Conservation (phyloP, 495 filamentous ascomycete genomes). For the Tetracladium marchalianum region DNA sequence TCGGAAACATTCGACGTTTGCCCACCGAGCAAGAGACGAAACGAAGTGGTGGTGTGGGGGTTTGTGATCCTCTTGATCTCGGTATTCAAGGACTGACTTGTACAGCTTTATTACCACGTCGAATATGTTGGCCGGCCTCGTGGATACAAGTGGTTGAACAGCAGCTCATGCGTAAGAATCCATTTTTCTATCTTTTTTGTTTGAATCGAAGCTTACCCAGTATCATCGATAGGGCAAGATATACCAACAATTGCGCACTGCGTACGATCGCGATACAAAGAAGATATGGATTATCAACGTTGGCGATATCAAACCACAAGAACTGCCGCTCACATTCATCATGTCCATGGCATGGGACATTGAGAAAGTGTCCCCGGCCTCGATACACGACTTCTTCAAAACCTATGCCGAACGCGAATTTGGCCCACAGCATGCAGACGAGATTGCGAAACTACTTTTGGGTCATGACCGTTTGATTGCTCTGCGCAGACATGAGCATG, state of each 20-base stretch:
- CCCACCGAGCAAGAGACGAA: conserved; percentile 48
- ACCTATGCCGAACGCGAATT: conserved; percentile 52
- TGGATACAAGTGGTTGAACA: conserved; percentile 64
- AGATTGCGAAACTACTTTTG: conserved; percentile 45
- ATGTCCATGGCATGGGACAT: conserved; percentile 56
- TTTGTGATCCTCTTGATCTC: conserved; percentile 19
- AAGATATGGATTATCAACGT: conserved; percentile 70
- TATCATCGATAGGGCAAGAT: conserved; percentile 4
- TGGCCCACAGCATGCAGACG: conserved; percentile 31
- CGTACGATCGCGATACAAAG: conserved; percentile 50
- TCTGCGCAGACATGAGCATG: conserved; percentile 57
- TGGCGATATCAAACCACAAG: conserved; percentile 60
- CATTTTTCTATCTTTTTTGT: conserved; percentile 8
- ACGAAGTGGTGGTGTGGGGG: conserved; percentile 52
- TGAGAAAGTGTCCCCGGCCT: conserved; percentile 37
- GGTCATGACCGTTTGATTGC: conserved; percentile 49
- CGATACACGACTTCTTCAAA: conserved; percentile 40
- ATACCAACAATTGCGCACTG: conserved; percentile 39
- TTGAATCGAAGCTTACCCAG: not conserved
- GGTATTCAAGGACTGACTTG: not conserved
- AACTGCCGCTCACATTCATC: conserved; percentile 55
- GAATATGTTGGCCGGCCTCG: conserved; percentile 59
- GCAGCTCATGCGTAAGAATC: conserved; percentile 51
- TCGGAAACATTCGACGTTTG: conserved; percentile 57
- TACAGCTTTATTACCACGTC: conserved; percentile 53